Evolutionary conservation across 2,329 filamentous ascomycete species (phyloP), one percentile per base, ranked within the genome.

Genomic region (Xylaria sp.): DNA sequence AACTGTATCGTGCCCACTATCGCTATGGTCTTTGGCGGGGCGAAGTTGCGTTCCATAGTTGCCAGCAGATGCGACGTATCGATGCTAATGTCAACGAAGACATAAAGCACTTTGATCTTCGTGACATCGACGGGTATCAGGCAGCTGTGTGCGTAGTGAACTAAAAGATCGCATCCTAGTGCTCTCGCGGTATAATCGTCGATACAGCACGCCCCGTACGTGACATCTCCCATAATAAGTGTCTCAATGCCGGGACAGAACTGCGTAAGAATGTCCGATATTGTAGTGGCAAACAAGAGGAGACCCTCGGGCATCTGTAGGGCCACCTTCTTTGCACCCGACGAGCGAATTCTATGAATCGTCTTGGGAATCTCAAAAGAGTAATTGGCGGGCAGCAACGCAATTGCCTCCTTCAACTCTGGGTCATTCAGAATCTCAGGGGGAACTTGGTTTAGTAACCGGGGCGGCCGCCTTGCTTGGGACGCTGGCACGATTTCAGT

Each of bases 291-390:
- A 75, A 99, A 99, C 58, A 99, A 82, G 27, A 99, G 85, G 1
- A 99, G 84, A 1, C 95, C 95, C 77, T 99, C 96, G 4, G 95
- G 95, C 83, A 99, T 95, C 77, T 99, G 95, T n/a, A 99, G 83
- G 0, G 94, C 96, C 2, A 99, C 88, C 67, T 89, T 90, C 73
- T 88, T 94, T 1, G 93, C 89, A 8, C 85, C 87, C 8, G 90
- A 87, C 1, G 89, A 90, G 44, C 92, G 90, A 75, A 99, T 93
- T 48, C 94, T 88, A 77, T 98, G 93, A 71, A 99, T 96, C 8
- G 95, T 99, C 80, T 99, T 99, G 74, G 92, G 95, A 58, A 99
- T 93, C 80, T 99, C 95, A 75, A 99, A 99, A 70, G 91, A 94
- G 83, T 99, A 99, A 81, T 99, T 99, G n/a, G 87, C 81, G 1